Conservation (phyloP, 306 rosid genomes). For the Vigna angularis region DNA sequence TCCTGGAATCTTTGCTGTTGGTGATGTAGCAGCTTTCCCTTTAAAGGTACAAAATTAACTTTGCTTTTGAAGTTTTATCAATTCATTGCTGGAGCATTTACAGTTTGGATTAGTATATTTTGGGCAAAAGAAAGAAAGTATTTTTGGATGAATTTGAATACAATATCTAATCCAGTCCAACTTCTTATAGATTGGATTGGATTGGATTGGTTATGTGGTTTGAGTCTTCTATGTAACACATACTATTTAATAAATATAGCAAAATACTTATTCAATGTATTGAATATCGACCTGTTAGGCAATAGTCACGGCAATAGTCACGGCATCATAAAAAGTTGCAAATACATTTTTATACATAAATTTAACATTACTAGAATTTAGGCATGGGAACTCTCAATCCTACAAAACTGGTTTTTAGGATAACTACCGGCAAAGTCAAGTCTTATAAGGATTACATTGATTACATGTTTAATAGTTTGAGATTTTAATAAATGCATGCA, state of each 20-base stretch:
- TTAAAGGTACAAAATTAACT: constrained; percentile 64
- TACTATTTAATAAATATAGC: background rate
- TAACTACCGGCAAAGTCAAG: background rate
- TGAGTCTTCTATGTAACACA: background rate
- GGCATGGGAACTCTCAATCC: background rate
- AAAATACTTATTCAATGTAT: background rate
- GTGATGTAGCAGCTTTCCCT: constrained; percentile 93
- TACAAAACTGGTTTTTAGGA: background rate
- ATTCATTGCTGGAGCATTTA: background rate
- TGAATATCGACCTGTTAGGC: background rate
- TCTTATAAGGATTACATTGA: background rate
- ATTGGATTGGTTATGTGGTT: background rate
- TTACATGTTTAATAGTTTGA: background rate
- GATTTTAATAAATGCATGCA: background rate
- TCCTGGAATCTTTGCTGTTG: constrained; percentile 90
- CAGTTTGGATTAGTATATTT: background rate
- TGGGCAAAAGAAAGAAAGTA: background rate
- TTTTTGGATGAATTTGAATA: background rate
- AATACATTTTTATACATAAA: constrained; percentile 39
- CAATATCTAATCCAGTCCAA: background rate
- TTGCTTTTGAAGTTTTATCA: constrained; percentile 14
- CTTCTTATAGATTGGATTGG: background rate
- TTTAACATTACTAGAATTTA: background rate
- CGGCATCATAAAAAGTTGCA: background rate
- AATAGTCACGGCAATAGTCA: background rate